Percentiles rank a stretch among this genome's conserved stretches.
These are phyloP conservation scores for Penicillium sp. DNA, from an alignment of 2,329 filamentous ascomycete species.

Conservation along the genomic window DNA sequence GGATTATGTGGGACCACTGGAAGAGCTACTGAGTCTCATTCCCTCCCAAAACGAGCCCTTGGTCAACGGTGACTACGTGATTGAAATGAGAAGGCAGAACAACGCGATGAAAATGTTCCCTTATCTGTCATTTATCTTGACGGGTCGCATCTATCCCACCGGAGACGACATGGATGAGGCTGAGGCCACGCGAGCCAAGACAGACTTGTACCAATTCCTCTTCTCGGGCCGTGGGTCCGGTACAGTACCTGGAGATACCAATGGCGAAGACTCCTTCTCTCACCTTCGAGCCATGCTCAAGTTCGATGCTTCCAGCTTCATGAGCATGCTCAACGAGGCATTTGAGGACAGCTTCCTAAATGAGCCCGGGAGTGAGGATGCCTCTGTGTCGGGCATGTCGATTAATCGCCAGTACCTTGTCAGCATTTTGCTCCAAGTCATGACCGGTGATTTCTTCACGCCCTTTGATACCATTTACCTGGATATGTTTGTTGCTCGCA, in stretches of 20 bases:
- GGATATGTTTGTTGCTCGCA: constrained; percentile 97
- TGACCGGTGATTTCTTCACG: constrained; percentile 70
- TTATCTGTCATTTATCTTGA: constrained; percentile 88
- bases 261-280: constrained; percentile 73
- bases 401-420: constrained; percentile 91
- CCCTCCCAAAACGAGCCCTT: constrained; percentile 21
- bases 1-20: constrained; percentile 88
- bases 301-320: constrained; percentile 86
- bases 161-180: constrained; percentile 70
- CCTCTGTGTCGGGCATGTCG: constrained; percentile 54
- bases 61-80: constrained; percentile 48
- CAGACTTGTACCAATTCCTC: constrained; percentile 86
- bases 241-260: constrained; percentile 32
- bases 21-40: constrained; percentile 66
- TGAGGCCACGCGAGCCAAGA: constrained; percentile 74
- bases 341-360: constrained; percentile 96
- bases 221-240: constrained; percentile 68
- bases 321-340: constrained; percentile 94
- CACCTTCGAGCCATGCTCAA: constrained; percentile 80
- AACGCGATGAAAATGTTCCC: constrained; percentile 89
- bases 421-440: constrained; percentile 85
- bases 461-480: constrained; percentile 85
- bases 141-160: constrained; percentile 86
- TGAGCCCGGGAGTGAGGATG: constrained; percentile 65
- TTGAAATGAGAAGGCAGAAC: constrained; percentile 55